A percentile compares a stretch with the other conserved stretches of the same genome.
Conservation (phyloP, 352 stramenopile species). For the Phytophthora megakarya region DNA sequence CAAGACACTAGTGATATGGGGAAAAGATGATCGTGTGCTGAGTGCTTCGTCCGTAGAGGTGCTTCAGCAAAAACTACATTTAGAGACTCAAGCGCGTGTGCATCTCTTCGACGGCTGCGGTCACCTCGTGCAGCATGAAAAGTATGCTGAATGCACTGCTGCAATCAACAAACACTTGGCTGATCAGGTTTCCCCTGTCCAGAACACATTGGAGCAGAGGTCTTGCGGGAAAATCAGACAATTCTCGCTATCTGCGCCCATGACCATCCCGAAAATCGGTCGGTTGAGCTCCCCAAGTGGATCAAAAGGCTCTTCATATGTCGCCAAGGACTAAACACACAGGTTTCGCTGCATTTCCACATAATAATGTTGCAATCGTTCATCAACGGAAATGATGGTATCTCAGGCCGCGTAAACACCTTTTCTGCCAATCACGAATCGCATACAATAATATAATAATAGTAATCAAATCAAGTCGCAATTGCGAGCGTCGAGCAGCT, state of each 20-base stretch:
- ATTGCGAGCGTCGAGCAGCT: neutral
- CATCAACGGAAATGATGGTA: constrained; percentile 27
- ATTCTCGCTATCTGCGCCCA: constrained; percentile 1
- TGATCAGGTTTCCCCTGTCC: neutral
- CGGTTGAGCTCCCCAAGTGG: neutral
- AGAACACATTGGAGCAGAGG: neutral
- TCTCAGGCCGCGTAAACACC: constrained; percentile 19
- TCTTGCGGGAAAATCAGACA: constrained; percentile 15
- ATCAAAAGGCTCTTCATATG: constrained; percentile 8
- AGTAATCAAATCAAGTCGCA: neutral
- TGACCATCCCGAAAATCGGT: constrained; percentile 2
- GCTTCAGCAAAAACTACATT: constrained; percentile 49
- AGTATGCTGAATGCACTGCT: constrained; percentile 48
- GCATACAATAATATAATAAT: too few species aligned
- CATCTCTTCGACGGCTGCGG: constrained; percentile 65
- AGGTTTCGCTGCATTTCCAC: too few species aligned
- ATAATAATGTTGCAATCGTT: too few species aligned
- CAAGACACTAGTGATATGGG: constrained; percentile 70
- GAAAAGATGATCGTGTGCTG: constrained; percentile 69
- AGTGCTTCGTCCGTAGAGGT: constrained; percentile 67
- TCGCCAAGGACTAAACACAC: neutral
- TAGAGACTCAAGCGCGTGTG: constrained; percentile 31
- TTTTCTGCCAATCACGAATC: constrained; percentile 12
- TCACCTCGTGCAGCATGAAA: constrained; percentile 74
- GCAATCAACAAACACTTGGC: constrained; percentile 62